Evolutionary conservation across 352 stramenopile genomes (phyloP), one percentile per base, ranked within the genome.

Genomic region (Globisporangium alternatum): DNA sequence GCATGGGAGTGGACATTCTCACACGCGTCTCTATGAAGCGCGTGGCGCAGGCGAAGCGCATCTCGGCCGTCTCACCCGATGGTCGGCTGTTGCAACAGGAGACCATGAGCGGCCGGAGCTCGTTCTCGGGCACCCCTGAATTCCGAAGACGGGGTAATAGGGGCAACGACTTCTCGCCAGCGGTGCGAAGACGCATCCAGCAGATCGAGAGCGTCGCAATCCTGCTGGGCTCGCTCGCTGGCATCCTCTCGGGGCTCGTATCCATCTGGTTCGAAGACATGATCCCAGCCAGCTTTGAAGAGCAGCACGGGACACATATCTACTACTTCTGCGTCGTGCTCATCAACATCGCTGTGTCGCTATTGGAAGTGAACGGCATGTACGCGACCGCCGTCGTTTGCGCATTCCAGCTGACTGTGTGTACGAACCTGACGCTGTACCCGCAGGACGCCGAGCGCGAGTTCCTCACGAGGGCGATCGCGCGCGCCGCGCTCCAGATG

Each of bases 401-500:
- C 39, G 73, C 77, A 1, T 86, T 86, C 62, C 67, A 56, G 17
- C 53, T 83, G n/a, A 83, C 73, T 2, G 60, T 86, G 21, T 70
- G 65, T 37, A 77, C 77, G 1, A 75, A 72, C 13, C 67, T 83
- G 30, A 75, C 64, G 19, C 64, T 87, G 33, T 81, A 80, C 35
- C 78, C 75, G 0, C 67, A 78, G 25, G 78, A 87, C 45, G 66
- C 68, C 3, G 78, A 87, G 64, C 75, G 78, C 12, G 75, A 81
- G 56, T 84, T 87, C 61, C 68, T 87, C 10, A 76, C 68, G 37
- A 67, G 75, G 5, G 59, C 75, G 10, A 80, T 87, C 37, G 75
- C 78, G 0, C 75, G 74, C 3, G 78, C 75, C 9, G 74, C 78
- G 19, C 67, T 87, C 1, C 78, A 87, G 52, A 75, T 78, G 19